These are phyloP conservation scores for Suhomyces yuchorum DNA, from an alignment of 1,139 yeast genomes.

Conservation along the genomic window DNA sequence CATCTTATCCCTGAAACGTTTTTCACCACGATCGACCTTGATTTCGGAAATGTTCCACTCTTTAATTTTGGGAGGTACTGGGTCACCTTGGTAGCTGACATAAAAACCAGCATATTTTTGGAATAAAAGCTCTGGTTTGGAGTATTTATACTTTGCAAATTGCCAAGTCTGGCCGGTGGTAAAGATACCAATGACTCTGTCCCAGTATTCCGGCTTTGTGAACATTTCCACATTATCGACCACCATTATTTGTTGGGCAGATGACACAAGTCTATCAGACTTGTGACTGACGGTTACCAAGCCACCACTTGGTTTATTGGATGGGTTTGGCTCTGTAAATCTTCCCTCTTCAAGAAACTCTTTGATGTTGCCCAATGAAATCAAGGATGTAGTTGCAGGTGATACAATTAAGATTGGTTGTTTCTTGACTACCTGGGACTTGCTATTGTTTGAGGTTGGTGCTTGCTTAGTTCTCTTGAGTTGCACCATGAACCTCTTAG, in stretches of 20 bases:
- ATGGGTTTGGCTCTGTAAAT: conserved; percentile 59
- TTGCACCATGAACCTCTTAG: conserved; percentile 59
- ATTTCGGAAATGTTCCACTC: conserved; percentile 89
- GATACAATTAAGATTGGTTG: conserved; percentile 93
- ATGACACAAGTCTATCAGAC: conserved; percentile 55
- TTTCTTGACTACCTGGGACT: conserved; percentile 36
- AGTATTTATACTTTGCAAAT: conserved; percentile 82
- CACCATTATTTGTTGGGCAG: conserved; percentile 66
- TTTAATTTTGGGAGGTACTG: conserved; percentile 69
- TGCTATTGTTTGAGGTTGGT: conserved; percentile 11
- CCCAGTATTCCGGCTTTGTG: conserved; percentile 96
- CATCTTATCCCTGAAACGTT: conserved; percentile 87
- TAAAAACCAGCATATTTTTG: conserved; percentile 84
- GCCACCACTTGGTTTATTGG: conserved; percentile 41
- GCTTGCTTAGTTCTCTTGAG: conserved; percentile 45
- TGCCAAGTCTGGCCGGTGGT: conserved; percentile 99
- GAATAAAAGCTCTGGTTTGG: conserved; percentile 77
- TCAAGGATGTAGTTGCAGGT: conserved; percentile 89
- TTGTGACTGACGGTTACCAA: conserved; percentile 58
- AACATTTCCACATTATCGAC: conserved; percentile 89
- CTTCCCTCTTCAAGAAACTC: conserved; percentile 77
- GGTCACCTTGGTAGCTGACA: conserved; percentile 75
- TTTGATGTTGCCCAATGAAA: conserved; percentile 81
- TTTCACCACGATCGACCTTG: conserved; percentile 72
- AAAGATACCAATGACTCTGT: conserved; percentile 89